These are phyloP conservation scores for Glaciozyma antarctica DNA, from an alignment of 768 basidiomycete genomes.

Conservation along the genomic window DNA sequence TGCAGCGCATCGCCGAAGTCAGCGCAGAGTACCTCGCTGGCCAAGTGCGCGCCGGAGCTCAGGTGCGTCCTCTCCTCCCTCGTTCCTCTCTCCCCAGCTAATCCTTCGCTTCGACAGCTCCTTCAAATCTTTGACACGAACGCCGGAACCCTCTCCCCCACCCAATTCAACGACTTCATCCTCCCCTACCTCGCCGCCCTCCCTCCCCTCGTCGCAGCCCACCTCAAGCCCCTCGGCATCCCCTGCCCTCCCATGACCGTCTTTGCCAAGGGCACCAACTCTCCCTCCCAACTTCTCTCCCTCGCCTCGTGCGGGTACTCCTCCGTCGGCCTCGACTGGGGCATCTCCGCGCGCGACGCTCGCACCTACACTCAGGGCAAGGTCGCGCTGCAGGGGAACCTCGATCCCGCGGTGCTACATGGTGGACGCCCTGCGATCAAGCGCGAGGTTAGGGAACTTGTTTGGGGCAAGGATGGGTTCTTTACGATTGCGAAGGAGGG, in stretches of 20 bases:
- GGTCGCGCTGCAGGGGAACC: conserved; percentile 78
- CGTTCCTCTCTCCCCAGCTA: background rate
- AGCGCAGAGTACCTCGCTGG: conserved; percentile 84
- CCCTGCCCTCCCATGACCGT: conserved; percentile 65
- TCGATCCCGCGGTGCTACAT: conserved; percentile 79
- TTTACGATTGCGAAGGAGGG: conserved; percentile 43
- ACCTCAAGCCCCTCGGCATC: conserved; percentile 48
- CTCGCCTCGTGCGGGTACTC: conserved; percentile 69
- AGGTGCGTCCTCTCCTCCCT: conserved; percentile 49
- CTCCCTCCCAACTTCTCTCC: conserved; percentile 47
- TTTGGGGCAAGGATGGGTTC: conserved; percentile 52
- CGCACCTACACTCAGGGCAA: conserved; percentile 50
- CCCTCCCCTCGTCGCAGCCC: conserved; percentile 54
- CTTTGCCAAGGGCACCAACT: conserved; percentile 89
- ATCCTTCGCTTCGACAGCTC: conserved; percentile 48
- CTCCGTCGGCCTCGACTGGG: conserved; percentile 86
- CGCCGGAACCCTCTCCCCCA: conserved; percentile 81
- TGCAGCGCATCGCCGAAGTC: conserved; percentile 72
- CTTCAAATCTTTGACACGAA: conserved; percentile 96
- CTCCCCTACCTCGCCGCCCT: conserved; percentile 69
- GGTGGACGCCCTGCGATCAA: conserved; percentile 82
- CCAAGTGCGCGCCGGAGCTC: conserved; percentile 89
- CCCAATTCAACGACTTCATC: conserved; percentile 76
- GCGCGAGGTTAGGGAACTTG: conserved; percentile 70
- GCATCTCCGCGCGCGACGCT: conserved; percentile 65